Conservation (phyloP, 176 grass and related monocot species). For the Carex cristatella region DNA sequence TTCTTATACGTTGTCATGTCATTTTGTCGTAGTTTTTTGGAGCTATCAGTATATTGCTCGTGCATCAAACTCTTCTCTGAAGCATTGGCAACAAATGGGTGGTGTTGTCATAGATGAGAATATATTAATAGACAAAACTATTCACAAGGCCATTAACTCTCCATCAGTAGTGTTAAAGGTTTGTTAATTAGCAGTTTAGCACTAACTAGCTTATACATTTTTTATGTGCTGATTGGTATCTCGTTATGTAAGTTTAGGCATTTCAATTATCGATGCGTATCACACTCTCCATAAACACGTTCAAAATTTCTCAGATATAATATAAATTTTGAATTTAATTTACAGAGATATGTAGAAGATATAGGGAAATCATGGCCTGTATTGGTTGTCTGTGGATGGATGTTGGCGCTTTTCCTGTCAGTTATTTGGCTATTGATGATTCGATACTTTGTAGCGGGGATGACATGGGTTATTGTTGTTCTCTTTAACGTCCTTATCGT, state of each 20-base stretch:
- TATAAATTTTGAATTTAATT: slow-evolving; percentile 14
- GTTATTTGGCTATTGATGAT: slow-evolving; percentile 91
- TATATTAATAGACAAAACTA: slow-evolving; percentile 90
- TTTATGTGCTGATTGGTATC: not conserved
- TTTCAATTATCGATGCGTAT: not conserved
- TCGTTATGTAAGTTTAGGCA: not conserved
- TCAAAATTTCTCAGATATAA: not conserved
- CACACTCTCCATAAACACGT: not conserved
- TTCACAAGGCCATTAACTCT: slow-evolving; percentile 79
- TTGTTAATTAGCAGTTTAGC: not conserved
- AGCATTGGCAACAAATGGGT: slow-evolving; percentile 86
- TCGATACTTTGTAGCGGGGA: slow-evolving; percentile 86
- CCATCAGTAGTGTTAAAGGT: slow-evolving; percentile 90
- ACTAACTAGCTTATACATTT: not conserved
- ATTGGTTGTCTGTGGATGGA: slow-evolving; percentile 91
- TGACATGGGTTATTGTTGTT: slow-evolving; percentile 93
- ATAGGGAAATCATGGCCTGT: slow-evolving; percentile 97
- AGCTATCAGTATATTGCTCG: slow-evolving; percentile 94
- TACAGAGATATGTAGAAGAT: slow-evolving; percentile 95
- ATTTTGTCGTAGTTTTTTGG: slow-evolving; percentile 63
- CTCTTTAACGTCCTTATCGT: slow-evolving; percentile 89
- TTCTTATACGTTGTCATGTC: not conserved
- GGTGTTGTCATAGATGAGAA: slow-evolving; percentile 85
- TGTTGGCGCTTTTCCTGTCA: slow-evolving; percentile 85
- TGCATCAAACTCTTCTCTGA: slow-evolving; percentile 85